Evolutionary conservation across 306 rosid genomes (phyloP).

Genomic region (Quercus bicolor): DNA sequence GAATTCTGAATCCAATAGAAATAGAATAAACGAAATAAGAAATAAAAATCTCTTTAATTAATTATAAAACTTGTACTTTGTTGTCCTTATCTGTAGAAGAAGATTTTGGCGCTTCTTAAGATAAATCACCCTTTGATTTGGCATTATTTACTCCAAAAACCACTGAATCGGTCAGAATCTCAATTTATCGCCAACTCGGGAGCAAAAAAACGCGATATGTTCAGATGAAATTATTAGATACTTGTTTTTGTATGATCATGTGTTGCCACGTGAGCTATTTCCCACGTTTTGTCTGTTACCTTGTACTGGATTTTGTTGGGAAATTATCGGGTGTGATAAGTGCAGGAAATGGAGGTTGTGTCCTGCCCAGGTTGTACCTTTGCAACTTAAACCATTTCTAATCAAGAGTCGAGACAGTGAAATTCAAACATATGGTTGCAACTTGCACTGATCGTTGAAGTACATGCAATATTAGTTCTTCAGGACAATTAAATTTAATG

Average conservation of each 20-base stretch:
- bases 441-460: too few species aligned
- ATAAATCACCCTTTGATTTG: slow-evolving; percentile 31
- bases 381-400: too few species aligned
- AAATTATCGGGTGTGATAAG: background rate
- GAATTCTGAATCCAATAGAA: too few species aligned
- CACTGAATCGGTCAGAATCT: background rate
- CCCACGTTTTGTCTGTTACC: slow-evolving; percentile 4
- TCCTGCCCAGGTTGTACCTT: too few species aligned
- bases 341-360: background rate
- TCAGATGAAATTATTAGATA: background rate
- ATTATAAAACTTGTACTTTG: background rate
- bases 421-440: too few species aligned
- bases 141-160: slow-evolving; percentile 12
- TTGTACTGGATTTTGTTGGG: background rate
- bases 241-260: background rate
- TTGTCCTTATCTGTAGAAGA: slow-evolving; percentile 6
- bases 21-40: too few species aligned
- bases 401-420: too few species aligned
- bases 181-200: slow-evolving; percentile 9
- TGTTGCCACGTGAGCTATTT: slow-evolving; percentile 18
- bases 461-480: too few species aligned
- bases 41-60: too few species aligned
- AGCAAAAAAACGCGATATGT: slow-evolving; percentile 5
- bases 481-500: too few species aligned
- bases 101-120: slow-evolving; percentile 28